Base-by-base conservation (phyloP, 2,329 filamentous ascomycete genomes). In the Ophiostoma ulmi region DNA sequence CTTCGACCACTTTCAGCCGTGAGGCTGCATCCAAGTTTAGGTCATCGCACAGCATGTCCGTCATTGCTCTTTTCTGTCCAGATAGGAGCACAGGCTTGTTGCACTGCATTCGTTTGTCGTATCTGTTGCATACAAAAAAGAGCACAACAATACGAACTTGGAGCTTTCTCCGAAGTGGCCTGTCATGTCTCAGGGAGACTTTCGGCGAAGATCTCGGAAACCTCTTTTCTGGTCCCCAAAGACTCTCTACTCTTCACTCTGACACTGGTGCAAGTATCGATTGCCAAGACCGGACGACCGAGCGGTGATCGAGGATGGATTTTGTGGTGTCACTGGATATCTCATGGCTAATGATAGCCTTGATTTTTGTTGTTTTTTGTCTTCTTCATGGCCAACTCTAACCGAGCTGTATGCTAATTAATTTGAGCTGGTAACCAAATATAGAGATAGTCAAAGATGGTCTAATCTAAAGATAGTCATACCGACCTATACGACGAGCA, bases 401-500 rank as follows among this genome's bases (percentile, higher is more conserved):
- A 26, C 5, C 52, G 52, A 58, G 52, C 20, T 22, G 52, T 39
- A 48, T 22, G n/a, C n/a, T 31, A 11, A 3, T 13, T 22, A 10
- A 58, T 58, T 58, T 26, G 22, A 58, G 52, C 22, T 6, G 6
- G n/a, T 55, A 22, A 22, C 48, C n/a, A 55, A 55, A 6, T 22
- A 20, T 13, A 55, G 8, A 55, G 55, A 20, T 7, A 52, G 14
- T 13, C 1, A 44, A 44, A 10, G 10, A 44, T 44, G 39, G 11
- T 44, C 39, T 44, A 44, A 13, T 11, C 5, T 44, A 31, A 14
- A 44, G 14, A 17, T 17, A 44, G 17, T 5, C 38, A 39, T 31
- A 39, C 10, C 38, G 8, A 20, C 3, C 7, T 48, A 48, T 48
- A 48, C 44, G 17, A 68, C 44, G 70, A 80, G 78, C 77, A 90